Evolutionary conservation across 2,329 filamentous ascomycete genomes (phyloP), one percentile per base, ranked within the genome.

Genomic region (Trichophyton verrucosum): DNA sequence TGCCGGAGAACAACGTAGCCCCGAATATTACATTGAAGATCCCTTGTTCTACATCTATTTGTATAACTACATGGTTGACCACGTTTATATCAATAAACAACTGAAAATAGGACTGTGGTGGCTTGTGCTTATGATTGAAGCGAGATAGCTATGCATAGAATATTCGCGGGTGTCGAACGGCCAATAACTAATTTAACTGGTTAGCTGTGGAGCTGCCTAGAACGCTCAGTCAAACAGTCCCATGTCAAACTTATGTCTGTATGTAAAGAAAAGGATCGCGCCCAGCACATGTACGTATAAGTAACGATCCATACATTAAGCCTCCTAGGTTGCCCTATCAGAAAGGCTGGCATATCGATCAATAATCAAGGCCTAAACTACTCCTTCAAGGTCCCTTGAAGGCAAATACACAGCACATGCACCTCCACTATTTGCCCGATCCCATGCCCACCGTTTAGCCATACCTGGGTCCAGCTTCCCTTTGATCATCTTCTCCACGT

Each of bases 401-500:
- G 61, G 61, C 15, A 62, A 15, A 46, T 62, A 62, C 13, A 30
- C 27, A 20, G 42, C 30, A 38, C 56, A 59, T 38, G 57, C 56
- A 7, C 44, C 60, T 20, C 60, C 60, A 11, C 44, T 57, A 24
- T 59, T 57, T 15, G 36, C 44, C 11, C 60, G 20, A 30, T 62
- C 61, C 61, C 61, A 62, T 20, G 53, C 61, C 61, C 58, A 62
- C 42, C 53, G 33, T n/a, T 27, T 30, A n/a, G 42, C 38, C 9
- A 51, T 20, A 7, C 44, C 27, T 24, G 33, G 17, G 8, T 30
- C 58, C 4, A 62, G 49, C n/a, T 46, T 15, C 7, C 72, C 75
- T 61, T 81, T 76, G 46, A 82, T 58, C 3, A 73, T 73, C 67
- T 82, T 79, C 1, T 69, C 74, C 24, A 82, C 78, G 22, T 80